Percentiles rank a stretch among this genome's conserved stretches.
These are phyloP conservation scores for Samsoniella hepiali DNA, from an alignment of 2,329 filamentous ascomycete genomes.

Conservation along the genomic window DNA sequence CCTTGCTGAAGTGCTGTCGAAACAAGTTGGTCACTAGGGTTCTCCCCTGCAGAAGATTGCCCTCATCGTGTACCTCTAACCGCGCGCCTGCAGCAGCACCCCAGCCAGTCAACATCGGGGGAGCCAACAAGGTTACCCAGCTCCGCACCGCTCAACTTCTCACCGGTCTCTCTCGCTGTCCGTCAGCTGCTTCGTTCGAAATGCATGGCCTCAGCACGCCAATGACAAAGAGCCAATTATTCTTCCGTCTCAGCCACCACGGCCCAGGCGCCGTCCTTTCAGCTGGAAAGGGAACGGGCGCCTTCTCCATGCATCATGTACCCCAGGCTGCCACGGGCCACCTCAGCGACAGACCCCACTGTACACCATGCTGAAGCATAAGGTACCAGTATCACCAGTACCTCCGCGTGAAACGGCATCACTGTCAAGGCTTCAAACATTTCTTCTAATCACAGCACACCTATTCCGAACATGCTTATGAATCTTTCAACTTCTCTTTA, in stretches of 20 bases:
- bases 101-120: too few species aligned
- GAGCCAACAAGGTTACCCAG: slow-evolving; percentile 15
- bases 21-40: too few species aligned
- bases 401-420: neutral
- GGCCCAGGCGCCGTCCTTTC: neutral
- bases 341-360: neutral
- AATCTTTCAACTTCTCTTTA: neutral
- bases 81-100: neutral
- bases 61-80: too few species aligned
- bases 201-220: neutral
- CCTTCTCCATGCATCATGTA: neutral
- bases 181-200: neutral
- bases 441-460: neutral
- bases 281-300: too few species aligned
- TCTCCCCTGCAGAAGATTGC: too few species aligned
- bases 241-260: neutral
- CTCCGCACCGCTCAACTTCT: slow-evolving; percentile 4
- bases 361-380: neutral
- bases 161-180: neutral
- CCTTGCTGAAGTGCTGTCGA: too few species aligned
- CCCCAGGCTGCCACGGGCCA: slow-evolving; percentile 5
- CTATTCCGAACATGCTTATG: neutral
- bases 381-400: neutral
- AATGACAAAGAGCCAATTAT: neutral
- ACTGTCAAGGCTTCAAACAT: neutral